These are phyloP conservation scores for Fomitopsis pulvina DNA, from an alignment of 768 basidiomycete genomes.

Conservation along the genomic window DNA sequence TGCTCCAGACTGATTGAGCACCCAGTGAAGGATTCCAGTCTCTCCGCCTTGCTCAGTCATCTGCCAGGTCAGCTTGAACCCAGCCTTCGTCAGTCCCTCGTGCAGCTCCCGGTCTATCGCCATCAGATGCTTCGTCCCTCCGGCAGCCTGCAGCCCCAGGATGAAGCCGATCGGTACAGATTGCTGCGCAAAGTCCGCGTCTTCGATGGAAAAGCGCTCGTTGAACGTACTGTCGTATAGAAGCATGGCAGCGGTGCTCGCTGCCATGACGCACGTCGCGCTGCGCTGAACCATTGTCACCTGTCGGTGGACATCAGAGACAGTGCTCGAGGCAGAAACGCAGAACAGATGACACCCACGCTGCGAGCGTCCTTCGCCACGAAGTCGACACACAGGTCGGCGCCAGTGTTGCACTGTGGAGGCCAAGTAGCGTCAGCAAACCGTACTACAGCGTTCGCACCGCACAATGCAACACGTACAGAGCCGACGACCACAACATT, in stretches of 20 bases:
- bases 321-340: background rate
- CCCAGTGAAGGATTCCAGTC: background rate
- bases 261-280: slow-evolving; percentile 26
- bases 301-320: slow-evolving; percentile 1
- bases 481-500: slow-evolving; percentile 35
- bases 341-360: background rate
- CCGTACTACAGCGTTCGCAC: background rate
- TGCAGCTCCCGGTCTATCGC: slow-evolving; percentile 4
- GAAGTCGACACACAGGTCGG: slow-evolving; percentile 35
- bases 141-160: background rate
- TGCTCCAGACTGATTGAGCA: background rate
- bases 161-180: background rate
- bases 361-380: slow-evolving; percentile 2
- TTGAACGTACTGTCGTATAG: background rate
- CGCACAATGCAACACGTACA: slow-evolving; percentile 22
- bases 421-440: background rate
- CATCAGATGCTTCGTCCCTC: background rate
- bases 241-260: background rate
- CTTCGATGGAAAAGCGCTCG: slow-evolving; percentile 17
- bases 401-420: background rate
- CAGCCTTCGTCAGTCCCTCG: slow-evolving; percentile 1
- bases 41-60: background rate
- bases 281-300: slow-evolving; percentile 40
- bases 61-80: slow-evolving; percentile 4
- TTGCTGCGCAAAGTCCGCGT: slow-evolving; percentile 17